These are phyloP conservation scores for Backusella luteola DNA, from an alignment of 192 early-diverging fungal genomes.

Conservation along the genomic window DNA sequence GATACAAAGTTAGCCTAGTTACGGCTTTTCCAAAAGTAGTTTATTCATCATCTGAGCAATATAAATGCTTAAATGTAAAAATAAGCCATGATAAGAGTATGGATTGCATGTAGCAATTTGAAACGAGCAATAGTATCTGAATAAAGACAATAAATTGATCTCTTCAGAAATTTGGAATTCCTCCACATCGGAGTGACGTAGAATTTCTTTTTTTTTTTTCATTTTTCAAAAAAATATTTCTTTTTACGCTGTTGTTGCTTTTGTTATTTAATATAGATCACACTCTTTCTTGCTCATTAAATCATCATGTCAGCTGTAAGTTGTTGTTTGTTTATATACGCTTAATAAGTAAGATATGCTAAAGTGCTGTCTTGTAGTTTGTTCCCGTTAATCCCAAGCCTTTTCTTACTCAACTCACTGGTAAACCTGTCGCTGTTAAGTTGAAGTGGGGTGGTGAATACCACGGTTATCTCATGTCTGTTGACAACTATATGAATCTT, in stretches of 20 bases:
- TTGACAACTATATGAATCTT: constrained; percentile 98
- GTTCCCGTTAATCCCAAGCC: constrained; percentile 97
- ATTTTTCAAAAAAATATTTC: background rate
- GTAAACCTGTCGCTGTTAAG: constrained; percentile 88
- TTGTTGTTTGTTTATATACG: background rate
- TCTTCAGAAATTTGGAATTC: too few relatives aligned
- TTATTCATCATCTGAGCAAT: too few relatives aligned
- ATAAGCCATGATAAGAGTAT: too few relatives aligned
- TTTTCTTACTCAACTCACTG: constrained; percentile 89
- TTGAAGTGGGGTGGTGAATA: constrained; percentile 99
- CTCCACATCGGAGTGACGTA: background rate
- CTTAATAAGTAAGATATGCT: background rate
- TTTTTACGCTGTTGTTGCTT: background rate
- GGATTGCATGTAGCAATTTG: too few relatives aligned
- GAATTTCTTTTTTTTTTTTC: background rate
- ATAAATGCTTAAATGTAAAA: too few relatives aligned
- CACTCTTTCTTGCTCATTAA: background rate
- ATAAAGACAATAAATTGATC: too few relatives aligned
- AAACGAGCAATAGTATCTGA: too few relatives aligned
- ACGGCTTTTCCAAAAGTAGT: too few relatives aligned
- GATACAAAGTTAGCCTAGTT: too few relatives aligned
- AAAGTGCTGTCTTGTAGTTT: constrained; percentile 48
- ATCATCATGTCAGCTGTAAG: constrained; percentile 20
- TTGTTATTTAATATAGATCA: background rate
- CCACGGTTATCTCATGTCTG: constrained; percentile 85